Evolutionary conservation across 1,139 yeast genomes (phyloP).

Genomic region (Blastobotrys ciferrii): DNA sequence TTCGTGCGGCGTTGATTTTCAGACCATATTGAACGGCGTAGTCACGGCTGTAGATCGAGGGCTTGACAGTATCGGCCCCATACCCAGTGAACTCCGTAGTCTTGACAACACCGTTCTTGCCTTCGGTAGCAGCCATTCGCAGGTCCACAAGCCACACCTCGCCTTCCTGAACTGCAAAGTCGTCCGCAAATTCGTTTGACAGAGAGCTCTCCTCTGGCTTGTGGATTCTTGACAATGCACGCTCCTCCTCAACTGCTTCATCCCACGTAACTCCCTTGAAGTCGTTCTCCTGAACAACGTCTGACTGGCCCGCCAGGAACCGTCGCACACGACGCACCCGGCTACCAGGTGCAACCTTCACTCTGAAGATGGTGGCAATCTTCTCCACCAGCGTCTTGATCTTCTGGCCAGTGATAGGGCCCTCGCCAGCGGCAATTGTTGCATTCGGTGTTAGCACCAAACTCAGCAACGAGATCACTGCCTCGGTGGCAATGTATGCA

Average conservation of each 20-base stretch:
- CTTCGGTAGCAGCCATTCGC: conserved; percentile 65
- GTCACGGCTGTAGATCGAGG: conserved; percentile 82
- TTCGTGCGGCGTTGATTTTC: conserved; percentile 72
- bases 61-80: conserved; percentile 33
- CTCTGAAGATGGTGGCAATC: conserved; percentile 75
- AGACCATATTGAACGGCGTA: conserved; percentile 75
- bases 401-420: conserved; percentile 58
- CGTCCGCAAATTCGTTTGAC: conserved; percentile 33
- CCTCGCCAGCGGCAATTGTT: conserved; percentile 36
- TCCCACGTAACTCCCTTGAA: conserved; percentile 93
- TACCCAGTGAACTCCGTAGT: conserved; percentile 32
- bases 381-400: conserved; percentile 77
- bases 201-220: conserved; percentile 18
- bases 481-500: conserved; percentile 82
- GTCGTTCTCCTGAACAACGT: conserved; percentile 85
- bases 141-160: conserved; percentile 87
- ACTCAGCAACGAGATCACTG: conserved; percentile 72
- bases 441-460: conserved; percentile 67
- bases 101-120: conserved; percentile 31
- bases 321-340: conserved; percentile 88
- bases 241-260: conserved; percentile 73
- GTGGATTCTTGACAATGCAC: conserved; percentile 41
- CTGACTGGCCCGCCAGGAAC: conserved; percentile 93
- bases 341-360: conserved; percentile 87
- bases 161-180: conserved; percentile 69